Evolutionary conservation across 139 green algal genomes (phyloP).

Genomic region (Tetradesmus lagerheimii): DNA sequence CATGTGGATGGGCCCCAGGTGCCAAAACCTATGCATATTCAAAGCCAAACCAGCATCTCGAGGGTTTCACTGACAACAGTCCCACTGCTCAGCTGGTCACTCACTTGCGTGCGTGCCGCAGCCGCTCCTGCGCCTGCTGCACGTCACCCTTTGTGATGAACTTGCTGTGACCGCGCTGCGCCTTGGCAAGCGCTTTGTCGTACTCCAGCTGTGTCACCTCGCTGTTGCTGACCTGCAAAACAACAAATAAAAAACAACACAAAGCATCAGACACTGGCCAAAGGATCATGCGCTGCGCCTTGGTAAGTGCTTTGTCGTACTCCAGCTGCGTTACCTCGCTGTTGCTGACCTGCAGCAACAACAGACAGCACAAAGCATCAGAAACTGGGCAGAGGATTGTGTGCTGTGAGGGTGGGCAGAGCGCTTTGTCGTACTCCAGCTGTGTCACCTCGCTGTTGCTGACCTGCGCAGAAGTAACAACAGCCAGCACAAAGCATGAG

Average conservation of each 20-base stretch:
- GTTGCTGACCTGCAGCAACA: background rate
- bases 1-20: too few relatives aligned
- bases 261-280: background rate
- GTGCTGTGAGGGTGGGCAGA: background rate
- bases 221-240: constrained; percentile 42
- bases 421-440: background rate
- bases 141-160: constrained; percentile 39
- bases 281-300: too few relatives aligned
- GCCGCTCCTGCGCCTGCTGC: background rate
- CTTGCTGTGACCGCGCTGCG: background rate
- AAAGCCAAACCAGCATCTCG: too few relatives aligned
- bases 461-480: background rate
- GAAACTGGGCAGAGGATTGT: background rate
- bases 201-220: constrained; percentile 13
- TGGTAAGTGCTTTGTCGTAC: too few relatives aligned
- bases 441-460: constrained; percentile 33
- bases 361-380: background rate
- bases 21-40: too few relatives aligned
- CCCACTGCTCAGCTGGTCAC: background rate
- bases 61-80: too few relatives aligned
- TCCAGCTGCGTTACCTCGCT: too few relatives aligned
- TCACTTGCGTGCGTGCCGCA: constrained; percentile 39
- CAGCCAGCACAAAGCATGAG: background rate
- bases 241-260: background rate
- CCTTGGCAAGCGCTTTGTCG: background rate